Evolutionary conservation across 2,329 filamentous ascomycete species (phyloP).

Genomic region (Beauveria varroae): DNA sequence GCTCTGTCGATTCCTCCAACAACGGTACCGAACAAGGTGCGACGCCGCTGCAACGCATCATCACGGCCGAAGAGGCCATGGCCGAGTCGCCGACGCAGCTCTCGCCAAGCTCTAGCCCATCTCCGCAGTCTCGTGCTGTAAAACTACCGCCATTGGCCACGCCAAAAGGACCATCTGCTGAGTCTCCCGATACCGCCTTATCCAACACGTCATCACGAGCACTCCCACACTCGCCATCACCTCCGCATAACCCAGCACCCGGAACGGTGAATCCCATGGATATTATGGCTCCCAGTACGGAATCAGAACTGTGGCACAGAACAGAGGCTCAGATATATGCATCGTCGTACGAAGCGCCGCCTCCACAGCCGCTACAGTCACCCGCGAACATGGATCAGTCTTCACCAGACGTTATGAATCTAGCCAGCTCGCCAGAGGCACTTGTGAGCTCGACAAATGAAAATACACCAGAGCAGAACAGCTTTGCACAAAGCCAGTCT

Average conservation of each 20-base stretch:
- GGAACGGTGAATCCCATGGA: slow-evolving; percentile 48
- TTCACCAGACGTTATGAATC: background rate
- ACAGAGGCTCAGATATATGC: slow-evolving; percentile 29
- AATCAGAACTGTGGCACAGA: slow-evolving; percentile 29
- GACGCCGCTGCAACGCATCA: slow-evolving; percentile 12
- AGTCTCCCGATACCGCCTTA: slow-evolving; percentile 14
- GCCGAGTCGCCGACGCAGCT: slow-evolving; percentile 26
- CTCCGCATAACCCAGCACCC: slow-evolving; percentile 29
- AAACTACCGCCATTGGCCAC: background rate
- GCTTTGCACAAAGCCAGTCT: slow-evolving; percentile 3
- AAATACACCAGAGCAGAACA: background rate
- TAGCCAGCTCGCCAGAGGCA: background rate
- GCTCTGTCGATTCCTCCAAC: slow-evolving; percentile 15
- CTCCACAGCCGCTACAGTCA: slow-evolving; percentile 7
- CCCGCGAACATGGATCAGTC: background rate
- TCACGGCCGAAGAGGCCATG: slow-evolving; percentile 13
- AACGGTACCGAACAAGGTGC: slow-evolving; percentile 3
- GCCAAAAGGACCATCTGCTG: slow-evolving; percentile 6
- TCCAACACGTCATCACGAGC: slow-evolving; percentile 6
- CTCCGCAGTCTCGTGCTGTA: background rate
- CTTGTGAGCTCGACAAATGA: background rate
- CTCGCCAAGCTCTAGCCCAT: slow-evolving; percentile 12
- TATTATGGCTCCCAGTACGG: slow-evolving; percentile 38
- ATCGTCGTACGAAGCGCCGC: slow-evolving; percentile 21
- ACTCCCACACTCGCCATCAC: slow-evolving; percentile 18